phyloP scores from a whole-genome alignment of 208 protist genomes.

The Lotmaria passim region DNA sequence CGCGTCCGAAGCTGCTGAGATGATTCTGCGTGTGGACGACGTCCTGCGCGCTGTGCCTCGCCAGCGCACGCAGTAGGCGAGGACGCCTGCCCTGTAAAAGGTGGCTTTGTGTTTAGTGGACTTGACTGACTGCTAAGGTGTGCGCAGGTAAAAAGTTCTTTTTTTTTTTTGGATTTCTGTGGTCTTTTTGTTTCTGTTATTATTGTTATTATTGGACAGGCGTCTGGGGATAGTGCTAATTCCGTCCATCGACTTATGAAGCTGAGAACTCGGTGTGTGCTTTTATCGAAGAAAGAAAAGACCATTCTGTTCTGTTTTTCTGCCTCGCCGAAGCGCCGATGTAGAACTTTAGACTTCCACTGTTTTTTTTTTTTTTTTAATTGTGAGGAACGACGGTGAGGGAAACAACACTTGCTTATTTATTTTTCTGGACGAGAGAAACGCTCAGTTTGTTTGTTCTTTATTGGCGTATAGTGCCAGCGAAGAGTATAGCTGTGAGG shows the following conservation, averaged over 20 bases:
- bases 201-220: no score
- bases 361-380: slow-evolving; percentile 3
- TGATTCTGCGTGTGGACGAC: slow-evolving; percentile 99
- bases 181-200: not conserved
- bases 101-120: no score
- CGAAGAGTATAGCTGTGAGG: no score
- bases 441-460: no score
- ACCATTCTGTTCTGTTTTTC: not conserved
- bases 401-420: no score
- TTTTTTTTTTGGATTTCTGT: not conserved
- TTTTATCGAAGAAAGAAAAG: not conserved
- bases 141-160: not conserved
- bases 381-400: no score
- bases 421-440: no score
- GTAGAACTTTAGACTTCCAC: not conserved
- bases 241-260: no score
- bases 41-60: slow-evolving; percentile 96
- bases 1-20: slow-evolving; percentile 98
- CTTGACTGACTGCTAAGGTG: not conserved
- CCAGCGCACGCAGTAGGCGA: slow-evolving; percentile 71
- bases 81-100: no score
- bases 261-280: no score
- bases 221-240: no score
- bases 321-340: not conserved
- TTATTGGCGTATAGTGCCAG: no score